Evolutionary conservation across 108 stramenopile species (phyloP), one percentile per base, ranked within the genome.

Genomic region (Conticribra guillardii): DNA sequence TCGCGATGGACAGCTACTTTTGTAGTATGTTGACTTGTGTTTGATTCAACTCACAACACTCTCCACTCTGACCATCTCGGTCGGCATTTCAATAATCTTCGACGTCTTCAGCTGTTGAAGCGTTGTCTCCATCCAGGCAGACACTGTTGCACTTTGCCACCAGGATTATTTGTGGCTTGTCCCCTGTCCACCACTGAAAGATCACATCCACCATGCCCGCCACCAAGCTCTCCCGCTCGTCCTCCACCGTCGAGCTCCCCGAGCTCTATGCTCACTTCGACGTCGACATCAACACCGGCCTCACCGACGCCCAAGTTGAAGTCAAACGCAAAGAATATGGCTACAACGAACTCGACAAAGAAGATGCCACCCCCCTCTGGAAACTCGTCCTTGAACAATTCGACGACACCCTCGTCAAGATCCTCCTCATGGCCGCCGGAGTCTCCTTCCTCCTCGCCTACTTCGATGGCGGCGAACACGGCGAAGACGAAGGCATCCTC

Each of bases 351-450:
- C 69, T 80, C 28, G 79, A 80, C 46, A 80, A 80, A 53, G 65
- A 79, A 59, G 84, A 84, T 3, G 34, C 83, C 51, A 86, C 79
- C 19, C 76, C 92, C 21, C 96, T 95, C 61, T 82, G 89, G 77
- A 77, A 95, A 56, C 84, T 99, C 9, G 94, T 99, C 77, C 73
- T 98, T 51, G 96, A 97, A 44, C 87, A 92, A n/a, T 97, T 99
- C 82, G 94, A 99, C 54, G 98, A 99, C 82, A 94, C 94, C 23
- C 96, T 96, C 5, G 79, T 99, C 63, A 94, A 97, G 69, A 95
- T 99, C 64, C 81, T 99, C 37, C 92, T 99, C 37, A 96, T 90
- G 3, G 91, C 96, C 0, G 98, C 98, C 55, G 61, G 93, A 2
- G 91, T 99, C 7, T 95, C 93, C 11, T 77, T 99, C 19, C 85